These are phyloP conservation scores for Scenedesmus sp. DNA, from an alignment of 163 green algal species.

Conservation along the genomic window DNA sequence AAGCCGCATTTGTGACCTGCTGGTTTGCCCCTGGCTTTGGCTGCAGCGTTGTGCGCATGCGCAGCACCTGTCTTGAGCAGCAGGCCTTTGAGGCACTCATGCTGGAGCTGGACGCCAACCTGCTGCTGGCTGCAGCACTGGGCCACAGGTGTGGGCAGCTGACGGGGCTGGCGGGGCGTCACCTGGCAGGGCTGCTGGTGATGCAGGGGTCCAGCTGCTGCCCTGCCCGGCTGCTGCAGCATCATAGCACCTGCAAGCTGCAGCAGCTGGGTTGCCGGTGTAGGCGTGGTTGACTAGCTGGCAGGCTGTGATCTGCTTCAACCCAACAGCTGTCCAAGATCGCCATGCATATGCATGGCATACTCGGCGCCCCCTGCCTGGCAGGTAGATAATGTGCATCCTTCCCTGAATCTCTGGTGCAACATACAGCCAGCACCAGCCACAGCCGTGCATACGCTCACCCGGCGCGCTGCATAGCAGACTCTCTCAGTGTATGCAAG, in stretches of 20 bases:
- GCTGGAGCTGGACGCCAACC: constrained; percentile 69
- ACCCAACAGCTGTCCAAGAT: not conserved
- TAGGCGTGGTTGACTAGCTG: not conserved
- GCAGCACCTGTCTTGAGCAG: constrained; percentile 79
- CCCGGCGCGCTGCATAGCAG: too few relatives aligned
- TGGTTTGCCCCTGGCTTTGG: not conserved
- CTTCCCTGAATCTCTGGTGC: too few relatives aligned
- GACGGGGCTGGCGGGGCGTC: not conserved
- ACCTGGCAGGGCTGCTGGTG: not conserved
- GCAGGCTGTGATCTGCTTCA: not conserved
- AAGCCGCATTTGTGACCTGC: too few relatives aligned
- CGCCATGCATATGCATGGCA: not conserved
- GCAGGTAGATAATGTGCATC: not conserved
- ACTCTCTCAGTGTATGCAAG: too few relatives aligned
- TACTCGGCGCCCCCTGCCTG: not conserved
- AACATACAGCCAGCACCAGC: too few relatives aligned
- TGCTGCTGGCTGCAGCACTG: constrained; percentile 76
- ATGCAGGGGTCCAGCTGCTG: not conserved
- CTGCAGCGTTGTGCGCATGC: constrained; percentile 72
- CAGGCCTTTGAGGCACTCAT: constrained; percentile 76
- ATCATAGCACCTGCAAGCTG: not conserved
- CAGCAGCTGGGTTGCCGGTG: not conserved
- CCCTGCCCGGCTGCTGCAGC: not conserved
- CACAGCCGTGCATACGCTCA: too few relatives aligned
- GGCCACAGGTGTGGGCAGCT: constrained; percentile 64